Conservation (phyloP, 164 flowering plant genomes). For the Magnolia changhungtana region DNA sequence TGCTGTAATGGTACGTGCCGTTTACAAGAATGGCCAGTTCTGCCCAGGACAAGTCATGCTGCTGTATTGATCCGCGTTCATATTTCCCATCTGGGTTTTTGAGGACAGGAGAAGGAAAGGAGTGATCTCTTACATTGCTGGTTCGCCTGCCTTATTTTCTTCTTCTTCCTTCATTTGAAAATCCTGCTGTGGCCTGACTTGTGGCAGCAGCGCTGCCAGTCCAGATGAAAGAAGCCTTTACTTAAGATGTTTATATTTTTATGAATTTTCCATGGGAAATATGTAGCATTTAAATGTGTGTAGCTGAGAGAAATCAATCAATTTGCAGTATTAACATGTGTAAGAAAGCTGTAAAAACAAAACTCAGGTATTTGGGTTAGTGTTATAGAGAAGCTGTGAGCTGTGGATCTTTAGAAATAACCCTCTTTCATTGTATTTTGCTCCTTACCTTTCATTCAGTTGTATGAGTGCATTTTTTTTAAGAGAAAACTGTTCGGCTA, state of each 20-base stretch:
- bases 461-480: too few relatives aligned
- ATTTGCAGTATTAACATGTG: neutral
- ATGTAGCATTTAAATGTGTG: neutral
- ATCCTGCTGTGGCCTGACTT: neutral
- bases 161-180: neutral
- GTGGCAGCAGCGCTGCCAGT: constrained; percentile 2
- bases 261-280: constrained; percentile 1
- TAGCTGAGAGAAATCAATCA: neutral
- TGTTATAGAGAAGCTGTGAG: neutral
- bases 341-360: neutral
- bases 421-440: neutral
- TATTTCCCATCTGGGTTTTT: constrained; percentile 2
- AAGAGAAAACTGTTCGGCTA: too few relatives aligned
- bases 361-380: neutral
- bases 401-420: neutral
- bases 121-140: neutral
- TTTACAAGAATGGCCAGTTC: neutral
- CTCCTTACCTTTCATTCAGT: neutral
- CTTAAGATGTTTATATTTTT: neutral
- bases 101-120: neutral
- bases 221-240: neutral
- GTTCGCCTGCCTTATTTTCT: neutral
- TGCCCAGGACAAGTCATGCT: neutral
- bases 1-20: neutral
- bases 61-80: neutral